Evolutionary conservation across 306 rosid genomes (phyloP).

Genomic region (Ormosia emarginata): DNA sequence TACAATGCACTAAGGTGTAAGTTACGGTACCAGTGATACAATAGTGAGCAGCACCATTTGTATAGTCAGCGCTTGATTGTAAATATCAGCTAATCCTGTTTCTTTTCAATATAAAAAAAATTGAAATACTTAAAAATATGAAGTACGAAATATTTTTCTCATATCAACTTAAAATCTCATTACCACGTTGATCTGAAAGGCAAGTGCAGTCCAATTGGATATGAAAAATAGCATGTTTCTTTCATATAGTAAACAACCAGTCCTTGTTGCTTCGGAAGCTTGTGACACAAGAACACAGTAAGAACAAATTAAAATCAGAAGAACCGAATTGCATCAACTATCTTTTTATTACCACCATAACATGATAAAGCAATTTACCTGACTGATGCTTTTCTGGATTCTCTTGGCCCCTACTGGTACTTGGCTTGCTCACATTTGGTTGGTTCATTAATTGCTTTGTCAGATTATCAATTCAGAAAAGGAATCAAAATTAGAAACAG

Average conservation of each 20-base stretch:
- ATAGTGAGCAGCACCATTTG: conserved; percentile 1
- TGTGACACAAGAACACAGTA: background rate
- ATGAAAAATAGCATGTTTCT: background rate
- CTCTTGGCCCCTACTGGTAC: too few species aligned
- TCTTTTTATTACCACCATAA: background rate
- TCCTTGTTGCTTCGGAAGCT: background rate
- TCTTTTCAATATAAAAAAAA: conserved; percentile 11
- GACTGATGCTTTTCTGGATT: conserved; percentile 40
- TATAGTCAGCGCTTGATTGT: background rate
- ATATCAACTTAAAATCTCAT: background rate
- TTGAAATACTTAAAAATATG: background rate
- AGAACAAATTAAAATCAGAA: background rate
- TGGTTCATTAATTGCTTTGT: too few species aligned
- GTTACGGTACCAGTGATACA: conserved; percentile 8
- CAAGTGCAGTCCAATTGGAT: background rate
- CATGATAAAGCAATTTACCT: conserved; percentile 37
- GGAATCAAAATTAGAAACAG: too few species aligned
- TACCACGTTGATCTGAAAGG: background rate
- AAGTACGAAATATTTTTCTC: too few species aligned
- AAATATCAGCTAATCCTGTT: background rate
- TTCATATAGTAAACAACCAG: background rate
- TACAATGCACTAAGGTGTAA: background rate
- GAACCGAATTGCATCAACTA: background rate
- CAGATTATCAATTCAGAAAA: too few species aligned
- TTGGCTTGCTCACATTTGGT: too few species aligned